These are phyloP conservation scores for Anthracocystis setariae DNA, from an alignment of 1,284 basidiomycete species.

Conservation along the genomic window DNA sequence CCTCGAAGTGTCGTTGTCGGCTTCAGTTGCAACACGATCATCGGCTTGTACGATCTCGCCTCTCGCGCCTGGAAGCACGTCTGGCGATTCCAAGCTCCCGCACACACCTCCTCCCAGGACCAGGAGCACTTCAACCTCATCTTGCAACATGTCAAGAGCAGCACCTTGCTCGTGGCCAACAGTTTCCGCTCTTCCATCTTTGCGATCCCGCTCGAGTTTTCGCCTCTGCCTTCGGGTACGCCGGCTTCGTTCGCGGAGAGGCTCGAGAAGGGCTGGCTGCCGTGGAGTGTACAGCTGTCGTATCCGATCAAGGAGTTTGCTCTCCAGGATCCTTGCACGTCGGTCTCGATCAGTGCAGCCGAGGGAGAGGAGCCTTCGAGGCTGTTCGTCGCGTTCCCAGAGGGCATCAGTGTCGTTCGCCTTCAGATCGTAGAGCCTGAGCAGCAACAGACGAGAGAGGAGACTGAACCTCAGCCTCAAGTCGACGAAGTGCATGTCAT, in stretches of 20 bases:
- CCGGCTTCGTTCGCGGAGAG: not conserved
- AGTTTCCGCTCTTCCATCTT: slow-evolving; percentile 43
- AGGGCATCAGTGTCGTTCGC: slow-evolving; percentile 22
- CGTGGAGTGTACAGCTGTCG: slow-evolving; percentile 26
- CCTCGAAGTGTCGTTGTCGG: slow-evolving; percentile 24
- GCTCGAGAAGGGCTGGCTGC: slow-evolving; percentile 10
- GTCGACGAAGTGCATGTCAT: not conserved
- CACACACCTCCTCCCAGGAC: slow-evolving; percentile 2
- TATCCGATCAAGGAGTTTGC: slow-evolving; percentile 30
- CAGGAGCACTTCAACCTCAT: slow-evolving; percentile 38
- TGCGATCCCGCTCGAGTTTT: slow-evolving; percentile 22
- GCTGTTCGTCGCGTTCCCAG: slow-evolving; percentile 28
- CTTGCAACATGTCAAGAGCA: slow-evolving; percentile 8
- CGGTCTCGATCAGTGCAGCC: slow-evolving; percentile 10
- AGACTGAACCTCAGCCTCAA: not conserved
- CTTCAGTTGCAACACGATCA: slow-evolving; percentile 34
- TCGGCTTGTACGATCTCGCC: slow-evolving; percentile 33
- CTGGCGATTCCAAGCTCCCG: slow-evolving; percentile 19
- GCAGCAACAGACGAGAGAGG: not conserved
- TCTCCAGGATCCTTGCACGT: slow-evolving; percentile 31
- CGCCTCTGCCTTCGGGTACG: slow-evolving; percentile 8
- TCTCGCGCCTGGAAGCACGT: slow-evolving; percentile 26
- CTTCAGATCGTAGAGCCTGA: slow-evolving; percentile 1
- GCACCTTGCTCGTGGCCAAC: slow-evolving; percentile 33
- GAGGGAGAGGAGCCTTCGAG: slow-evolving; percentile 9